Percentiles rank a stretch among this genome's conserved stretches.
phyloP scores from a whole-genome alignment of 2,329 filamentous ascomycete genomes.

The Plenodomus tracheiphilus region DNA sequence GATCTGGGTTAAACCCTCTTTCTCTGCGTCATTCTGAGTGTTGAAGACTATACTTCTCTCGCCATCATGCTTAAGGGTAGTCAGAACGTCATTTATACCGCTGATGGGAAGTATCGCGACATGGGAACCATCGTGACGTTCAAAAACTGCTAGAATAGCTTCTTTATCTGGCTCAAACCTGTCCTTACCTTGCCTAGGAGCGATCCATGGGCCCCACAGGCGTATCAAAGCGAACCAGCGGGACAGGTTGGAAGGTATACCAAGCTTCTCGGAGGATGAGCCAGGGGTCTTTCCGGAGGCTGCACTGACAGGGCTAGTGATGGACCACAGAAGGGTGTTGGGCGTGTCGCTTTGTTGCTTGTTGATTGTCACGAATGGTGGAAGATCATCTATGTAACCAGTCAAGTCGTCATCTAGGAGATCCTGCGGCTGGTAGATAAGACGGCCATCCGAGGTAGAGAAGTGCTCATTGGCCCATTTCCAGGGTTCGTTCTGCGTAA shows the following conservation, averaged over 20 bases:
- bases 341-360: conserved; percentile 67
- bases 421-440: conserved; percentile 56
- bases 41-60: conserved; percentile 70
- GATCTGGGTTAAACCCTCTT: conserved; percentile 61
- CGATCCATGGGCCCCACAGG: conserved; percentile 81
- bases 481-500: conserved; percentile 58
- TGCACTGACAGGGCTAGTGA: conserved; percentile 60
- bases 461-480: conserved; percentile 71
- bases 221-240: conserved; percentile 84
- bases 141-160: conserved; percentile 76
- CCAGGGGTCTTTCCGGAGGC: conserved; percentile 63
- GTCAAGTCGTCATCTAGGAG: conserved; percentile 49
- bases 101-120: conserved; percentile 79
- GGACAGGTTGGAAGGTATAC: conserved; percentile 64
- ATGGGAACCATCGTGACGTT: conserved; percentile 71
- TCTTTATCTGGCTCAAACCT: conserved; percentile 74
- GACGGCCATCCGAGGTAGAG: conserved; percentile 64
- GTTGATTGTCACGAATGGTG: conserved; percentile 58
- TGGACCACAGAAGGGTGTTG: conserved; percentile 70
- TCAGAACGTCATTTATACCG: conserved; percentile 70
- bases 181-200: conserved; percentile 77
- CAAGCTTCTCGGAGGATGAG: conserved; percentile 61
- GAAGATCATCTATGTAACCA: conserved; percentile 62
- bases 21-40: conserved; percentile 69
- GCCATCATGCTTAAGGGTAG: conserved; percentile 67